Conservation (phyloP, 306 rosid genomes). For the Begonia loranthoides region DNA sequence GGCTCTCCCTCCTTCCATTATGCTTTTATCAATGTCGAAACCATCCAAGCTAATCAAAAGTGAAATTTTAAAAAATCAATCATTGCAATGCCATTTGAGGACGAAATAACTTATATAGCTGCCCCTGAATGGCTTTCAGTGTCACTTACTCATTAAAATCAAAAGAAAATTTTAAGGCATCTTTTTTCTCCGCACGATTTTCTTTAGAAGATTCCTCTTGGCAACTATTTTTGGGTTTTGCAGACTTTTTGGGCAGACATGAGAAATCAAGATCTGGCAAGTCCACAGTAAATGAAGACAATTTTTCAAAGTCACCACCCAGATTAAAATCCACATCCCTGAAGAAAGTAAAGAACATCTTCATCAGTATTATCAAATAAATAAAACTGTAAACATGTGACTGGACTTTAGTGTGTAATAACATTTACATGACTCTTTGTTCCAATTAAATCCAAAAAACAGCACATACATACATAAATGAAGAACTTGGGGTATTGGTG, state of each 20-base stretch:
- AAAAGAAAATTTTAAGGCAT: constrained; percentile 47
- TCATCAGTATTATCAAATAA: constrained; percentile 13
- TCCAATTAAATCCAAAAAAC: not conserved
- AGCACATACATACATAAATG: no score
- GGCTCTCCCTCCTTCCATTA: constrained; percentile 22
- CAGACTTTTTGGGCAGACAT: constrained; percentile 33
- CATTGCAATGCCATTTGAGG: constrained; percentile 3
- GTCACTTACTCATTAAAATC: constrained; percentile 72
- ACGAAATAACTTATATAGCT: constrained; percentile 6
- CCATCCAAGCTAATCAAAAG: constrained; percentile 38
- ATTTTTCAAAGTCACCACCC: constrained; percentile 62
- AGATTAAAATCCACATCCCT: constrained; percentile 84
- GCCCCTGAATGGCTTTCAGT: constrained; percentile 4
- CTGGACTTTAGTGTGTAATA: not conserved
- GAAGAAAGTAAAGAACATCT: constrained; percentile 10
- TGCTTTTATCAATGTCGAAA: constrained; percentile 46
- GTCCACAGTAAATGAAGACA: constrained; percentile 78
- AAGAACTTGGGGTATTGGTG: no score
- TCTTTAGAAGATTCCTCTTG: constrained; percentile 39
- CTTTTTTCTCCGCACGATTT: constrained; percentile 31
- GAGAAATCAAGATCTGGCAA: constrained; percentile 78
- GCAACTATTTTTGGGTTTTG: constrained; percentile 32
- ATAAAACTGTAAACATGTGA: constrained; percentile 10
- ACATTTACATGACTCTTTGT: not conserved
- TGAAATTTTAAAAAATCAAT: constrained; percentile 10